Percentiles rank a stretch among this genome's conserved stretches.
Conservation (phyloP, 164 flowering plant species). For the Aristolochia contorta region DNA sequence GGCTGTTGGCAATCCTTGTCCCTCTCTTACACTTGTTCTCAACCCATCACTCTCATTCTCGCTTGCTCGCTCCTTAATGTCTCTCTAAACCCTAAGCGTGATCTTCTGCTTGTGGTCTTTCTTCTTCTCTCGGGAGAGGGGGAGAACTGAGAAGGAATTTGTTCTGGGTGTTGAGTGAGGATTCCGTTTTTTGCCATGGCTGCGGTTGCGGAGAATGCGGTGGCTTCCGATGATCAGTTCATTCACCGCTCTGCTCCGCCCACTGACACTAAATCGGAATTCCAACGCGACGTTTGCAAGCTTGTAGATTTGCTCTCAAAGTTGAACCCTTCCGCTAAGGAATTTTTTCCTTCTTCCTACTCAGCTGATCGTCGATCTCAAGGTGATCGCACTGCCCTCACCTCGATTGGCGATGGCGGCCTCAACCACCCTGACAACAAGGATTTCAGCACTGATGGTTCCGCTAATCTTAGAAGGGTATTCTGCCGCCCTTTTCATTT, state of each 20-base stretch:
- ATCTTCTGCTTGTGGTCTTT: background rate
- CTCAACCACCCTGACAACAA: constrained; percentile 14
- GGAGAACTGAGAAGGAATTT: background rate
- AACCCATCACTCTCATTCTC: too few species aligned
- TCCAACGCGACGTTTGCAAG: constrained; percentile 45
- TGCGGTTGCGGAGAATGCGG: constrained; percentile 23
- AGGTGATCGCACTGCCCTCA: constrained; percentile 21
- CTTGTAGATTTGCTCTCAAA: constrained; percentile 61
- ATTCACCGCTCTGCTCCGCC: constrained; percentile 1
- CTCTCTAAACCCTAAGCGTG: too few species aligned
- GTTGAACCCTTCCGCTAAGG: constrained; percentile 68
- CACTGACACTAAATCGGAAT: constrained; percentile 20
- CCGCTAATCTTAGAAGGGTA: constrained; percentile 24
- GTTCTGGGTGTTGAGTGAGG: background rate
- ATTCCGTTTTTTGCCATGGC: constrained; percentile 14
- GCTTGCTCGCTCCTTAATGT: too few species aligned
- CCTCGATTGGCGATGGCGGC: background rate
- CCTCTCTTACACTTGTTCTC: too few species aligned
- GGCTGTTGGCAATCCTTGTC: too few species aligned
- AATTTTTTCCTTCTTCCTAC: constrained; percentile 59
- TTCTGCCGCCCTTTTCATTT: background rate
- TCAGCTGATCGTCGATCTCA: constrained; percentile 10
- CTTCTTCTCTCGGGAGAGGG: background rate
- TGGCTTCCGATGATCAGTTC: constrained; percentile 15
- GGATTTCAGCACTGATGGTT: constrained; percentile 25